Evolutionary conservation across 2,329 filamentous ascomycete species (phyloP), one percentile per base, ranked within the genome.

Genomic region (Diplodia mutila): DNA sequence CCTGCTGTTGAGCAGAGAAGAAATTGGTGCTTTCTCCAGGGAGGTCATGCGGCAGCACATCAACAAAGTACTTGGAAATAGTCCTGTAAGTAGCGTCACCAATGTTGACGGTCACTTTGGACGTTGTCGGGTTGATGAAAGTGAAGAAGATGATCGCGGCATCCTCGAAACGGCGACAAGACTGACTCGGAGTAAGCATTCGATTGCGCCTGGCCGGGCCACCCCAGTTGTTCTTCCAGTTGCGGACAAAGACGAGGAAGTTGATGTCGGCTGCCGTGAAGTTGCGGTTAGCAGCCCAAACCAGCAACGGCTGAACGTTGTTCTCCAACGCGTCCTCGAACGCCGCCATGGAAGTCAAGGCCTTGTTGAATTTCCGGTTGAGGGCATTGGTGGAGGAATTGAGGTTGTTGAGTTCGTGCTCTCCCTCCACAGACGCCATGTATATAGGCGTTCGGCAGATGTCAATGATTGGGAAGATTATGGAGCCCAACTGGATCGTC

Each of bases 261-360:
- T 88, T 85, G 70, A 91, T 88, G 73, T 91, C 91, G 75, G 91
- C 89, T 16, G 88, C 89, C 0, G 89, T 90, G 73, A 91, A 91
- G 71, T 91, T 89, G 42, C 85, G 83, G 0, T 86, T 80, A 0
- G 89, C 88, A 0, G 89, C 89, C 74, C 90, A 91, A 64, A 87
- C 78, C 67, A 89, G 86, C 0, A 91, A 82, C 0, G 86, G 86
- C 4, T 83, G 80, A 0, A 87, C 85, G 73, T 90, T 89, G 61
- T 83, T 81, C 65, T 84, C 80, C 0, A 91, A 80, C 4, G 87
- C 86, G 68, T 86, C 81, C 70, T 91, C 88, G 2, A 91, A 82
- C 0, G 88, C 86, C 51, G 82, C 81, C 85, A 90, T 89, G 53
- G 85, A 57, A 27, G 46, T 55, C 12, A 59, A 5, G 3, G 25